Evolutionary conservation across 768 basidiomycete genomes (phyloP).

Genomic region (Suillus lakei): DNA sequence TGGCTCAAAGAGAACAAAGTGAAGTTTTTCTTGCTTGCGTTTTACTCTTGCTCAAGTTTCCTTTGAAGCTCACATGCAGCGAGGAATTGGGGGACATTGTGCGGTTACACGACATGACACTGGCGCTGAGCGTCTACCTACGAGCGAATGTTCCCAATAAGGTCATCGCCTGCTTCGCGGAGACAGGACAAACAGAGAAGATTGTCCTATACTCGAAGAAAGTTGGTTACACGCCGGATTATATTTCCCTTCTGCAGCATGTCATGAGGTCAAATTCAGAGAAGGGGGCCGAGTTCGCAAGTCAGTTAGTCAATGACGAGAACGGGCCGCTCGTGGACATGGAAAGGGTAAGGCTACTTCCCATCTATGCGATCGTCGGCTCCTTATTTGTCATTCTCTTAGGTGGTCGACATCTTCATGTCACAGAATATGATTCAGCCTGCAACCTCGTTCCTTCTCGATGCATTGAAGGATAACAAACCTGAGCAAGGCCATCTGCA

Average conservation of each 20-base stretch:
- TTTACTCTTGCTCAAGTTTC: slow-evolving; percentile 5
- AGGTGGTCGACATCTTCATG: slow-evolving; percentile 99
- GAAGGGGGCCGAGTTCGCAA: slow-evolving; percentile 98
- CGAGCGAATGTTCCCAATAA: slow-evolving; percentile 98
- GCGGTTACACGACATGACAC: slow-evolving; percentile 92
- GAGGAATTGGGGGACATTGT: slow-evolving; percentile 99
- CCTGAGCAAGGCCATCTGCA: slow-evolving; percentile 96
- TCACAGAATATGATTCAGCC: slow-evolving; percentile 99
- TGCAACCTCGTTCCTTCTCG: slow-evolving; percentile 95
- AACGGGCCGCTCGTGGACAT: slow-evolving; percentile 90
- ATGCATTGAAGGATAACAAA: slow-evolving; percentile 97
- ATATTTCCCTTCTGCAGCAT: slow-evolving; percentile 90
- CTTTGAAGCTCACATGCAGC: slow-evolving; percentile 88
- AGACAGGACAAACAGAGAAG: slow-evolving; percentile 98
- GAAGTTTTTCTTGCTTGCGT: slow-evolving; percentile 3
- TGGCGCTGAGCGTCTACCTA: slow-evolving; percentile 96
- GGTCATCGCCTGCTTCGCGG: slow-evolving; percentile 98
- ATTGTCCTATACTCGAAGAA: slow-evolving; percentile 98
- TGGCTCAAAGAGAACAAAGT: slow-evolving; percentile 99
- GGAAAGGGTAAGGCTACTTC: slow-evolving; percentile 65
- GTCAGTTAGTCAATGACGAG: slow-evolving; percentile 93
- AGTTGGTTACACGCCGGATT: slow-evolving; percentile 92
- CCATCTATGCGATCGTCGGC: not conserved
- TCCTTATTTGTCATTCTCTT: slow-evolving; percentile 6
- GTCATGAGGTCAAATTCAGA: slow-evolving; percentile 96